Evolutionary conservation across 805 yeast species (phyloP).

Genomic region (Sungouiella thailandica): DNA sequence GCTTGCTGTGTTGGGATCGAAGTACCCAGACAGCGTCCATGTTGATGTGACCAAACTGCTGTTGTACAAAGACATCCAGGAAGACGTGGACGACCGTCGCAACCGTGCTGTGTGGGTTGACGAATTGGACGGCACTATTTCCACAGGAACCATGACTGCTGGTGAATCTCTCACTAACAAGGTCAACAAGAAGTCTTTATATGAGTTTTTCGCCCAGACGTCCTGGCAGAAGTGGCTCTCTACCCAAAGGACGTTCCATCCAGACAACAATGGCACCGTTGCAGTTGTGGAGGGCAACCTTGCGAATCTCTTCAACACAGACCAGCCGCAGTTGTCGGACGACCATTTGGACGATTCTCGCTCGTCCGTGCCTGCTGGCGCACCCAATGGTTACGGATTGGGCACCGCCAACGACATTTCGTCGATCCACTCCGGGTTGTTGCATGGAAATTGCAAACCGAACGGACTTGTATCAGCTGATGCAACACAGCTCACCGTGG

Average conservation of each 20-base stretch:
- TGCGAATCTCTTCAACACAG: not conserved
- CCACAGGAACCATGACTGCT: slow-evolving; percentile 2
- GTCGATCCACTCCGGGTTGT: slow-evolving; percentile 34
- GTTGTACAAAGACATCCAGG: slow-evolving; percentile 14
- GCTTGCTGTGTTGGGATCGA: slow-evolving; percentile 23
- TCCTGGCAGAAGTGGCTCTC: slow-evolving; percentile 23
- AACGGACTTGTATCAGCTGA: slow-evolving; percentile 7
- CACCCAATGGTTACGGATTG: slow-evolving; percentile 30
- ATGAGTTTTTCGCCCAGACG: slow-evolving; percentile 24
- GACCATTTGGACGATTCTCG: slow-evolving; percentile 7
- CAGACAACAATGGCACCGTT: too few species aligned
- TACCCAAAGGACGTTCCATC: not conserved
- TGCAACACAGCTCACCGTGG: slow-evolving; percentile 11
- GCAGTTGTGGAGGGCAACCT: too few species aligned
- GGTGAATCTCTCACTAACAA: slow-evolving; percentile 2
- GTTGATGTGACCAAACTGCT: slow-evolving; percentile 18
- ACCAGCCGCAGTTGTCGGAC: not conserved
- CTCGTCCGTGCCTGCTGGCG: slow-evolving; percentile 1
- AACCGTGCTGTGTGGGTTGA: slow-evolving; percentile 23
- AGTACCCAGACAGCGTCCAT: slow-evolving; percentile 21
- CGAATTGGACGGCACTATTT: slow-evolving; percentile 15
- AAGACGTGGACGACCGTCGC: slow-evolving; percentile 24
- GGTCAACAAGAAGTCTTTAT: slow-evolving; percentile 17
- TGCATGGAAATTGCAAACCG: slow-evolving; percentile 7
- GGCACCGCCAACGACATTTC: slow-evolving; percentile 39